Conservation (phyloP, 2,329 filamentous ascomycete species). For the Macroventuria anomochaeta region DNA sequence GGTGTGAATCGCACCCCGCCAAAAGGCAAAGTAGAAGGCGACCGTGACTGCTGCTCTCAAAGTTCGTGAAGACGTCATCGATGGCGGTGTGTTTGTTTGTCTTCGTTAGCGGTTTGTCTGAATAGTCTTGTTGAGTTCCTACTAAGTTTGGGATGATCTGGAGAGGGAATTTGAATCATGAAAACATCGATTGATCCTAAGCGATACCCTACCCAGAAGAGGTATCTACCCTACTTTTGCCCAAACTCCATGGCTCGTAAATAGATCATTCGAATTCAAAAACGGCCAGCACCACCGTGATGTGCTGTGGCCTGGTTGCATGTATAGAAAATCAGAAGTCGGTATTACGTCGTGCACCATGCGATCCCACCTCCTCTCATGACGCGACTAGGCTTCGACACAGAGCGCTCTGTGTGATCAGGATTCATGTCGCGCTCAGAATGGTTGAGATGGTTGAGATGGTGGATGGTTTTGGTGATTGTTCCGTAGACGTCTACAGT, state of each 20-base stretch:
- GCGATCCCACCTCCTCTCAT: neutral
- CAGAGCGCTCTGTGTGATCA: neutral
- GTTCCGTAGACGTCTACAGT: neutral
- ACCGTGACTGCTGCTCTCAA: no score
- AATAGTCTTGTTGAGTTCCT: no score
- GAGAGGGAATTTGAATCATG: no score
- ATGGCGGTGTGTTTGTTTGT: no score
- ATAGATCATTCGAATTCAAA: neutral
- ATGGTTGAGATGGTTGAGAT: neutral
- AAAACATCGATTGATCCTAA: conserved; percentile 13
- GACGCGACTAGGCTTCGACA: neutral
- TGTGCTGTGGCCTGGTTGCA: neutral
- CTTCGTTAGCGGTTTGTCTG: no score
- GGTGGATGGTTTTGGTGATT: neutral
- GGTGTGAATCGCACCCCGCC: no score
- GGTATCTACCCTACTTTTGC: conserved; percentile 20
- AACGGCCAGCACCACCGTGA: neutral
- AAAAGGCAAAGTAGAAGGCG: no score
- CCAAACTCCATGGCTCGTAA: conserved; percentile 22
- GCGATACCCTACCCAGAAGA: neutral
- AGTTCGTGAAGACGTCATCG: no score
- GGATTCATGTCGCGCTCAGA: neutral
- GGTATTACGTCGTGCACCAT: neutral
- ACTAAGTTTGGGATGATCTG: no score
- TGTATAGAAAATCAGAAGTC: neutral